Conservation (phyloP, 140 eudicot genomes). For the Senecio squalidus region DNA sequence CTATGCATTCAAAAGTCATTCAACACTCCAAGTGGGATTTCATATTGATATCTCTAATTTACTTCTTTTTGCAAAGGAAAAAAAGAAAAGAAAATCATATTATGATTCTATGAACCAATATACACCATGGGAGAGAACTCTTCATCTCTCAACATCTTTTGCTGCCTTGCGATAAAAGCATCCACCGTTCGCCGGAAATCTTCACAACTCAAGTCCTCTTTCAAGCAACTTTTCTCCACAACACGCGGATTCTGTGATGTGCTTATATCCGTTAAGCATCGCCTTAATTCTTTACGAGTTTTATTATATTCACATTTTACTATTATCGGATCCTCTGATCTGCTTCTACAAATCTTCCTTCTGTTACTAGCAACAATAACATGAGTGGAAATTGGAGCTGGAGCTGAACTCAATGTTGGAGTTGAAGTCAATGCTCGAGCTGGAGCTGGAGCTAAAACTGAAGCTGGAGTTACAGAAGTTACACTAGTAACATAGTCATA, state of each 20-base stretch:
- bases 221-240: constrained; percentile 12
- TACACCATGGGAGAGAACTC: constrained; percentile 42
- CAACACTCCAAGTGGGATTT: neutral
- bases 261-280: constrained; percentile 27
- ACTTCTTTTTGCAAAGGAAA: neutral
- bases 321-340: constrained; percentile 25
- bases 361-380: neutral
- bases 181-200: constrained; percentile 52
- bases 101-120: constrained; percentile 15
- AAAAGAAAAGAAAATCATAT: neutral
- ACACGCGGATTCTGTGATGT: constrained; percentile 1
- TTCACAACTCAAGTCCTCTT: constrained; percentile 43
- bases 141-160: constrained; percentile 46
- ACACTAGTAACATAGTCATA: constrained; percentile 46
- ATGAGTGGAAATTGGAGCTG: neutral
- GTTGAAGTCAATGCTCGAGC: too few species aligned
- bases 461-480: too few species aligned
- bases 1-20: neutral
- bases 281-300: constrained; percentile 28
- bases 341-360: constrained; percentile 30
- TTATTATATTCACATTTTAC: neutral
- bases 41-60: neutral
- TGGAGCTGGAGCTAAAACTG: too few species aligned
- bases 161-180: constrained; percentile 49
- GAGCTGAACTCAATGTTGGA: too few species aligned